Evolutionary conservation across 2,329 filamentous ascomycete species (phyloP).

Genomic region (Zopfia rhizophila): DNA sequence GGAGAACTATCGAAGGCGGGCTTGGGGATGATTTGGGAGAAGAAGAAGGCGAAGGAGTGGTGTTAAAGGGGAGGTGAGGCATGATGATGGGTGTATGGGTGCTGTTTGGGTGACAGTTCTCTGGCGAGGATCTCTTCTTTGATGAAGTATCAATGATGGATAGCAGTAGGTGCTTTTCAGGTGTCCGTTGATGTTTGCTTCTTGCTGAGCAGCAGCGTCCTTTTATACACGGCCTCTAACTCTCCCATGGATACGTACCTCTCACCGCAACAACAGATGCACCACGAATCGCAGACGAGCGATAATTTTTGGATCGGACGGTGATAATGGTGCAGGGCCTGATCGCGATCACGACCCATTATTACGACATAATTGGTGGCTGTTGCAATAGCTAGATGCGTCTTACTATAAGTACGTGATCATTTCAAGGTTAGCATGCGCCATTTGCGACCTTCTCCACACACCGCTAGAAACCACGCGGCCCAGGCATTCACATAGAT

Average conservation of each 20-base stretch:
- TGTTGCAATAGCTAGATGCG: constrained; percentile 27
- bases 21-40: constrained; percentile 43
- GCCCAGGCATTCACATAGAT: constrained; percentile 22
- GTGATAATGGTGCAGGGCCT: constrained; percentile 31
- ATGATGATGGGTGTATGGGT: constrained; percentile 39
- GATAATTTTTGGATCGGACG: constrained; percentile 38
- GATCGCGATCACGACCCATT: constrained; percentile 44
- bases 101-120: constrained; percentile 44
- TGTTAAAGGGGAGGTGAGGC: constrained; percentile 50
- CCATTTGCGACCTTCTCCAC: constrained; percentile 44
- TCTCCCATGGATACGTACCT: constrained; percentile 21
- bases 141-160: constrained; percentile 28
- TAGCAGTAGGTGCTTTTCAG: constrained; percentile 19
- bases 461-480: constrained; percentile 41
- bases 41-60: constrained; percentile 46
- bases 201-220: constrained; percentile 35
- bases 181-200: constrained; percentile 38
- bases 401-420: constrained; percentile 38
- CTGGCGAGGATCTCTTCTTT: constrained; percentile 41
- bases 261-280: constrained; percentile 45
- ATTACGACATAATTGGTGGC: constrained; percentile 38
- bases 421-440: constrained; percentile 38
- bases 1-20: constrained; percentile 51
- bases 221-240: constrained; percentile 43
- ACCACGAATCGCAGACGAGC: constrained; percentile 39